phyloP scores from a whole-genome alignment of 2,329 filamentous ascomycete species.

The Fusarium sp. region DNA sequence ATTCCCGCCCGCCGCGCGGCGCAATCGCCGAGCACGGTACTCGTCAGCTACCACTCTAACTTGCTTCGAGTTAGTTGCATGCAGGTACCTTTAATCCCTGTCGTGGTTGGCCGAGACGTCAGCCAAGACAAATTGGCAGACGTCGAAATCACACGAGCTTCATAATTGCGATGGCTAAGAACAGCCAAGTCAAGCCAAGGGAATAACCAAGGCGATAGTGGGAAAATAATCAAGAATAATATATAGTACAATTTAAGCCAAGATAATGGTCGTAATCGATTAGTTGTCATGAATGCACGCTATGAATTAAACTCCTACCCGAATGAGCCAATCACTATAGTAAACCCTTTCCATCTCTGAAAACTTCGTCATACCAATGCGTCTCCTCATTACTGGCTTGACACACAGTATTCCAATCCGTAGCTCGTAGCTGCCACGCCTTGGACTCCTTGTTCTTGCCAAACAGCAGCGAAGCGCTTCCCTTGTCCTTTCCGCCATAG shows the following conservation, averaged over 20 bases:
- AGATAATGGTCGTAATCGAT: not conserved
- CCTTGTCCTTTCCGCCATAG: slow-evolving; percentile 20
- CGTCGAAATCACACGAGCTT: not conserved
- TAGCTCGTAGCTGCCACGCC: slow-evolving; percentile 30
- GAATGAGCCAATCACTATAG: slow-evolving; percentile 25
- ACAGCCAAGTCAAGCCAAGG: not conserved
- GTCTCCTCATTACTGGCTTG: slow-evolving; percentile 26
- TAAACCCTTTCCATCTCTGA: slow-evolving; percentile 39
- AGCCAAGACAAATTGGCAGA: slow-evolving; percentile 25
- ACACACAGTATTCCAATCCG: slow-evolving; percentile 40
- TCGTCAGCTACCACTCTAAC: not conserved
- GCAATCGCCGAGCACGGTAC: not conserved
- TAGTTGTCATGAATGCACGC: slow-evolving; percentile 31
- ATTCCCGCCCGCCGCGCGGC: not conserved
- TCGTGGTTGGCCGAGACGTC: slow-evolving; percentile 7
- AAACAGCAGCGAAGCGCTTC: slow-evolving; percentile 33
- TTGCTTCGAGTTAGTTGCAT: not conserved
- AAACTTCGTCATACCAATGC: slow-evolving; percentile 42
- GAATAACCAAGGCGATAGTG: not conserved
- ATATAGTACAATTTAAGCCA: not conserved
- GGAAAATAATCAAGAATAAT: not conserved
- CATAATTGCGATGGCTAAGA: not conserved
- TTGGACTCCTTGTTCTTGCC: slow-evolving; percentile 39
- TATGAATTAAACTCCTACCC: slow-evolving; percentile 34
- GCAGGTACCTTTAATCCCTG: slow-evolving; percentile 22